Base-by-base conservation (phyloP, 768 basidiomycete genomes). In the Naganishia friedmannii region DNA sequence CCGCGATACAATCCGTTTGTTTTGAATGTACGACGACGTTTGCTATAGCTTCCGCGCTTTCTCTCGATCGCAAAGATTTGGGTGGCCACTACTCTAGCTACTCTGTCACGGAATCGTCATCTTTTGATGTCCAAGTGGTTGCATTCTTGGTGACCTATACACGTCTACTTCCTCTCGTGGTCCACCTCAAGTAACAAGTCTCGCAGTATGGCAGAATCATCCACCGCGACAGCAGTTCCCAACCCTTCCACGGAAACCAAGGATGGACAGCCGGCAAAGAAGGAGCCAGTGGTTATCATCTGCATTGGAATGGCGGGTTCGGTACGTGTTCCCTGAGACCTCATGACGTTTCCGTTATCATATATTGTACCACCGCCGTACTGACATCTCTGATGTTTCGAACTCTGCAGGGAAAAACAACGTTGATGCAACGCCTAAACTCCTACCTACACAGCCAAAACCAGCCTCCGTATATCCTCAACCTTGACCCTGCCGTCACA, bases 251-350 rank as follows among this genome's bases (percentile, higher is more conserved):
- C 56, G 28, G 42, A 53, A 26, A 32, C 45, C 58, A 32, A 48
- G 34, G 60, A 65, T 65, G 60, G 34, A 29, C 26, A 53, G 69
- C 17, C 48, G n/a, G 53, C 51, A 39, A 68, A 72, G 73, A 77
- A 77, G 66, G 74, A 91, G 76, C 91, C 93, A 0, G 85, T 88
- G 8, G 88, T 90, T 5, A 91, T 96, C 66, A 88, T 96, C 73
- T 89, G 90, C 51, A 94, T 96, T 72, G 93, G 93, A 26, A 95
- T 95, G 92, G 94, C 93, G 0, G 94, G 94, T 5, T 92, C 92
- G 3, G 79, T 79, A 58, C 66, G 78, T 76, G 45, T 45, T 26
- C 4, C 29, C 57, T 23, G 3, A 51, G 23, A 7, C 1, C 17
- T 3, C 48, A 51, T n/a, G n/a, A n/a, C n/a, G n/a, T n/a, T n/a